Base-by-base conservation (phyloP, 148 eudicot species). In the Vaccinium myrtillus region DNA sequence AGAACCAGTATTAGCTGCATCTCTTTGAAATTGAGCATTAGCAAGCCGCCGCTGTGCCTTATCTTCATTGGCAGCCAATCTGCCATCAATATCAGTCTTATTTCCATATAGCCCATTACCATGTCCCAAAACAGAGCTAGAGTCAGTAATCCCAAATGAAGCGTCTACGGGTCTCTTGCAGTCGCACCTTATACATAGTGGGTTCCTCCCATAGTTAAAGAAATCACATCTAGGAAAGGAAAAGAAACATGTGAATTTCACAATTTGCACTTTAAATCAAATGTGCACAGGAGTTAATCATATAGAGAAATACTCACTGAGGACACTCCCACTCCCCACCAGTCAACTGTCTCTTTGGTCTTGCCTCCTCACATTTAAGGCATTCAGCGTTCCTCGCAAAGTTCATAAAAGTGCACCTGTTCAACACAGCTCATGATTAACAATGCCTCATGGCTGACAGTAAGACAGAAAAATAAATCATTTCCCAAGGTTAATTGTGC, bases 291-390 rank as follows among this genome's bases (percentile, higher is more conserved):
- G n/a, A 53, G 71, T 43, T 32, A 63, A 32, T 39, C 36, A 81
- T 74, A 59, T 16, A n/a, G 30, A 56, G 48, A 13, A 83, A 87
- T 87, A 85, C 99, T 92, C 88, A 96, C 99, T 89, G 95, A 83
- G 97, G 99, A 85, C 99, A 96, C 79, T 96, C 95, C 99, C 99
- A 96, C 90, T 96, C 98, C 54, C 92, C 88, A 61, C 98, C 95
- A 76, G 88, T 89, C 87, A 94, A 82, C 58, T 89, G 87, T 79
- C 92, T 91, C 85, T 88, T 92, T 51, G 99, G 95, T 71, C 94
- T 90, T 81, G 88, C 56, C 90, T 92, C 95, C 85, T 94, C 93
- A 78, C 99, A 94, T 82, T 93, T 88, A 76, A 90, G 95, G 86
- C 99, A 94, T 85, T 90, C 87, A 69, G 69, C 53, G 85, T 94